These are phyloP conservation scores for Colletotrichum costaricense DNA, from an alignment of 2,329 filamentous ascomycete genomes.

Conservation along the genomic window DNA sequence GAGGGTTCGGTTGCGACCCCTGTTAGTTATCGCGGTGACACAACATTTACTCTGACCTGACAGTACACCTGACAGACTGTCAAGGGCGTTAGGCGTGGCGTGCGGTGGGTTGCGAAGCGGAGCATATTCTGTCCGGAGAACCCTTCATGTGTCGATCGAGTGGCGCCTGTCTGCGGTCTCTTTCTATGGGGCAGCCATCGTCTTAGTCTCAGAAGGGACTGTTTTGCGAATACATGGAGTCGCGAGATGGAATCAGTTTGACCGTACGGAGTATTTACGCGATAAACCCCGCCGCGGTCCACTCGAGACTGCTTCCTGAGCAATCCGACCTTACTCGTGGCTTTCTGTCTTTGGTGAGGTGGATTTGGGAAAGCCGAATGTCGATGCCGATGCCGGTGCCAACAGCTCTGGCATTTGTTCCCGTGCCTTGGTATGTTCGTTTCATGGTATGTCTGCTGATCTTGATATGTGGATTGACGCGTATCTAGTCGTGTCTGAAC, in stretches of 20 bases:
- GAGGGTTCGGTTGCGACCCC: neutral
- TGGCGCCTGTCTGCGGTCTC: neutral
- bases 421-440: neutral
- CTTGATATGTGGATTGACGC: no score
- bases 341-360: neutral
- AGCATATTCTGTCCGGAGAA: neutral
- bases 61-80: constrained; percentile 30
- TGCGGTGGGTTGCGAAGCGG: neutral
- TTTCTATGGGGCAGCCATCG: neutral
- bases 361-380: neutral
- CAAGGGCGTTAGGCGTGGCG: constrained; percentile 22
- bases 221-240: neutral
- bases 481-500: neutral
- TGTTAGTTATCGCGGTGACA: constrained; percentile 24
- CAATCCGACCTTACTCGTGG: neutral
- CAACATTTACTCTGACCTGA: neutral
- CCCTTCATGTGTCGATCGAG: neutral
- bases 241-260: neutral
- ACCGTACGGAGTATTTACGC: neutral
- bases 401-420: neutral
- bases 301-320: neutral
- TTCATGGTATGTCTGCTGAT: neutral
- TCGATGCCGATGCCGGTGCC: neutral
- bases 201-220: neutral
- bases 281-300: neutral